phyloP scores from a whole-genome alignment of 768 basidiomycete genomes.

The Calocera cornea region DNA sequence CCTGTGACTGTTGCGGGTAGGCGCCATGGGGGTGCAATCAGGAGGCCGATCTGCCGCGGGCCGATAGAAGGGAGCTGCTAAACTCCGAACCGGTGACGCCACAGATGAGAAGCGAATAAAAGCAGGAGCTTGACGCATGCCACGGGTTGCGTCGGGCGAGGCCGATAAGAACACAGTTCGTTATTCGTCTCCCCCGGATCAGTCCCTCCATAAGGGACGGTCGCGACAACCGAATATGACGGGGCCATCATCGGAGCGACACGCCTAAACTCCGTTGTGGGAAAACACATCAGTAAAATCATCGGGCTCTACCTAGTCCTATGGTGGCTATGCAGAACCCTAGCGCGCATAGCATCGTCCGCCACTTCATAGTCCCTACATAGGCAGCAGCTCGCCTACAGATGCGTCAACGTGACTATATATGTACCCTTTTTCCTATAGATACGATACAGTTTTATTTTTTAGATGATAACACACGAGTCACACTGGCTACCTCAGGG shows the following conservation, averaged over 20 bases:
- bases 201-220: not conserved
- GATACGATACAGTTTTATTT: too few species aligned
- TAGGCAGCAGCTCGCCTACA: too few species aligned
- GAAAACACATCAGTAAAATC: too few species aligned
- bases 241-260: not conserved
- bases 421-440: too few species aligned
- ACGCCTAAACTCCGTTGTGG: not conserved
- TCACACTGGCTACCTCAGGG: too few species aligned
- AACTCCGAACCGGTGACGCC: not conserved
- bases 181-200: not conserved
- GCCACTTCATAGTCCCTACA: too few species aligned
- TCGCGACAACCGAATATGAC: not conserved
- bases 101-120: not conserved
- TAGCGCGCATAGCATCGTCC: too few species aligned
- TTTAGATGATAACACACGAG: too few species aligned
- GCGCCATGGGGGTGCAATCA: not conserved
- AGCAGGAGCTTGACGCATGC: not conserved
- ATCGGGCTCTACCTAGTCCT: too few species aligned
- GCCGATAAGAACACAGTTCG: not conserved
- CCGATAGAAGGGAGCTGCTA: not conserved
- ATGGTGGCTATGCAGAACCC: too few species aligned
- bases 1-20: not conserved
- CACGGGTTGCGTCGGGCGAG: not conserved
- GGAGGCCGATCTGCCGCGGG: not conserved
- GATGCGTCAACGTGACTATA: too few species aligned